Evolutionary conservation across 129 eudicot genomes (phyloP), one percentile per base, ranked within the genome.

Genomic region (Cynara cardunculus): DNA sequence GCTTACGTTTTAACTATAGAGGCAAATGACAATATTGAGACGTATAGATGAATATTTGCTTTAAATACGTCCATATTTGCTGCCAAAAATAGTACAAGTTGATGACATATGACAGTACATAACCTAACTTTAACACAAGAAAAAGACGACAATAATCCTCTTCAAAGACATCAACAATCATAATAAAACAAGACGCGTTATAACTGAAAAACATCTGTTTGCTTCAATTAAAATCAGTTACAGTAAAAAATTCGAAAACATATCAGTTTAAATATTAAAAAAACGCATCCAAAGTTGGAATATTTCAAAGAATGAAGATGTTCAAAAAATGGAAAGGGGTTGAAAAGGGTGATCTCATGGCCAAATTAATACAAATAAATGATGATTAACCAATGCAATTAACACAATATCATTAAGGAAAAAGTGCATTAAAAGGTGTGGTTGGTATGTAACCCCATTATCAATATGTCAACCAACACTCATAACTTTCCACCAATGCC

Each of bases 401-500:
- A 53, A 61, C 67, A 66, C 13, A 32, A 53, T 13, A 24, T 1
- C 1, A 18, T 49, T n/a, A 69, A 67, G n/a, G 0, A 79, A 5
- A 80, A 7, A 35, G 27, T 67, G 65, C 18, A 1, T 72, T 28
- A 18, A 26, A 26, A 22, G 44, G n/a, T 26, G 69, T 66, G 69
- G 83, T 71, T 79, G 81, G 87, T 74, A 56, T 56, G 9, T 56
- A 80, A 66, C 22, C 67, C 89, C 89, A 86, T 86, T 79, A 73
- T 25, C 5, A n/a, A n/a, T n/a, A n/a, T n/a, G n/a, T n/a, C n/a
- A 73, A 71, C 73, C 46, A 41, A 53, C 49, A 2, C 65, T 56
- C 1, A 56, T 35, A 26, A 37, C 78, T 80, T 83, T 75, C 80
- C 85, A 83, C 67, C 82, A 76, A 78, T 78, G 82, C 79, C 72